Evolutionary conservation across 768 basidiomycete genomes (phyloP).

Genomic region (Boletus subcaerulescens): DNA sequence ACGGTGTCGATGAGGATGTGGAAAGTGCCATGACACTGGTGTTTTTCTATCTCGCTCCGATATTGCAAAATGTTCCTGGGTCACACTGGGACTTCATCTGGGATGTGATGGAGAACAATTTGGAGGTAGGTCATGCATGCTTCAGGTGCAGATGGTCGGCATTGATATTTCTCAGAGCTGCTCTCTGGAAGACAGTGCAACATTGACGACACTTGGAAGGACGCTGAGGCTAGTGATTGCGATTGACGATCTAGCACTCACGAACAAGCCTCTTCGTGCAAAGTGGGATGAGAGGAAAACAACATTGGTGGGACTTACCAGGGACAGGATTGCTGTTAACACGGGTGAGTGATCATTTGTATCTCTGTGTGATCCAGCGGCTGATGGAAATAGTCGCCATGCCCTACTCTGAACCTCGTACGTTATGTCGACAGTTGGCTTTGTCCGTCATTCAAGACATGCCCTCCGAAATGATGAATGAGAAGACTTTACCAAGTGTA

Average conservation of each 20-base stretch:
- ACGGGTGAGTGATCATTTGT: slow-evolving; percentile 42
- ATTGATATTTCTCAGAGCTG: slow-evolving; percentile 45
- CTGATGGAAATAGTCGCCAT: slow-evolving; percentile 8
- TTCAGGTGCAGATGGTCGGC: neutral
- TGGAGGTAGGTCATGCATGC: slow-evolving; percentile 60
- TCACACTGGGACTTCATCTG: slow-evolving; percentile 92
- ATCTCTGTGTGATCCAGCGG: neutral
- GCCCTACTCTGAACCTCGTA: slow-evolving; percentile 53
- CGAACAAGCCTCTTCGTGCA: slow-evolving; percentile 72
- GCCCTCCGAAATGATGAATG: slow-evolving; percentile 58
- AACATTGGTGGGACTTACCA: slow-evolving; percentile 53
- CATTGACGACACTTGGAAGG: slow-evolving; percentile 62
- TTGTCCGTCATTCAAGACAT: slow-evolving; percentile 67
- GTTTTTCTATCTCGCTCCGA: slow-evolving; percentile 75
- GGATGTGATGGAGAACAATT: slow-evolving; percentile 81
- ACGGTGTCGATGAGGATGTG: slow-evolving; percentile 71
- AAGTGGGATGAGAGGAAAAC: slow-evolving; percentile 62
- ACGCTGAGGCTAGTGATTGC: slow-evolving; percentile 64
- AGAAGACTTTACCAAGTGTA: slow-evolving; percentile 64
- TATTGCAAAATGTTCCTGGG: slow-evolving; percentile 83
- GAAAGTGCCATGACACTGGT: slow-evolving; percentile 75
- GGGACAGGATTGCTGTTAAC: slow-evolving; percentile 53
- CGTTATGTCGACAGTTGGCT: slow-evolving; percentile 63
- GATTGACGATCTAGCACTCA: slow-evolving; percentile 64
- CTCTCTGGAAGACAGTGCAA: slow-evolving; percentile 53